phyloP scores from a whole-genome alignment of 2,329 filamentous ascomycete species.

The Stemphylium beticola region DNA sequence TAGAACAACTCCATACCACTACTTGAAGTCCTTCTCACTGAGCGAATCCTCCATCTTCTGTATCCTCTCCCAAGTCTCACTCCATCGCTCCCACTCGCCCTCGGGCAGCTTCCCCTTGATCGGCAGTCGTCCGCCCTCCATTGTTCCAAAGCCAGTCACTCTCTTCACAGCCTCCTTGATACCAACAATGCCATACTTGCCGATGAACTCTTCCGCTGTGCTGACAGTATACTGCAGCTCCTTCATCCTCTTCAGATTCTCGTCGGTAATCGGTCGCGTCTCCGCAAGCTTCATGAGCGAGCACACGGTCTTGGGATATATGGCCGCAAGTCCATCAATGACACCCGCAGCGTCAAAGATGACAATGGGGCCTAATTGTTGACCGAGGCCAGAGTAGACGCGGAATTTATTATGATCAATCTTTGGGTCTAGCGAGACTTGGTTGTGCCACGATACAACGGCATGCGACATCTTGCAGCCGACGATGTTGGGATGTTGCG shows the following conservation, averaged over 20 bases:
- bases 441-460: constrained; percentile 68
- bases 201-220: constrained; percentile 67
- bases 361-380: constrained; percentile 68
- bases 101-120: constrained; percentile 64
- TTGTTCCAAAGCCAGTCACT: constrained; percentile 64
- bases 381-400: constrained; percentile 69
- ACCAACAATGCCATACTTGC: constrained; percentile 65
- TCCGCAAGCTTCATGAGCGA: constrained; percentile 61
- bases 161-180: constrained; percentile 69
- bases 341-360: constrained; percentile 68
- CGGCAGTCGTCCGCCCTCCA: constrained; percentile 65
- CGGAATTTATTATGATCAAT: constrained; percentile 66
- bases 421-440: constrained; percentile 64
- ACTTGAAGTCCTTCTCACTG: constrained; percentile 32
- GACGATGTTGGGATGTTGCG: constrained; percentile 70
- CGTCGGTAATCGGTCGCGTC: constrained; percentile 41
- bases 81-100: constrained; percentile 61
- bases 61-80: constrained; percentile 39
- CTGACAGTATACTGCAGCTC: constrained; percentile 67
- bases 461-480: constrained; percentile 74
- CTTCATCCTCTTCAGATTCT: constrained; percentile 57
- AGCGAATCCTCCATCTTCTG: constrained; percentile 41
- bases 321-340: constrained; percentile 69
- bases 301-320: constrained; percentile 68
- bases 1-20: background rate